Base-by-base conservation (phyloP, 768 basidiomycete species). In the Lactifluus volemus region DNA sequence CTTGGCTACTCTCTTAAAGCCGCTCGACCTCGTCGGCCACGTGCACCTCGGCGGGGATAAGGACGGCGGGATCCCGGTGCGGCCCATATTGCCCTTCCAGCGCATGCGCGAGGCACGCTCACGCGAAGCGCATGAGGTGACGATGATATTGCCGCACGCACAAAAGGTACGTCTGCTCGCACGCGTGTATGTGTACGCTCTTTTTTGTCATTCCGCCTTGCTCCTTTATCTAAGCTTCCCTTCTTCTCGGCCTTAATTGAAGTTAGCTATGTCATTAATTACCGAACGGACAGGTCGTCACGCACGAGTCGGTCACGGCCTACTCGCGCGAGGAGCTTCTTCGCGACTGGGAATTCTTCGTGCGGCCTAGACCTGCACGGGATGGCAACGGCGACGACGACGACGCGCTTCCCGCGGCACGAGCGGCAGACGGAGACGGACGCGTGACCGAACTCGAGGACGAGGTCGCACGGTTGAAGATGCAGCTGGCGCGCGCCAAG, bases 11-110 rank as follows among this genome's bases (percentile, higher is more conserved):
- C 79, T 98, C 74, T 78, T 95, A 52, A 89, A 88, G 66, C 97
- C 96, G 2, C 80, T 84, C 17, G 95, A 98, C 71, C 80, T 98
- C 47, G 78, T 92, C 59, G 90, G 91, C 0, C 91, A 93, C 68
- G 75, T 88, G 60, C 85, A 77, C 61, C 76, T 92, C 44, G 67
- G 71, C 73, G 45, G 69, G 30, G 64, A 68, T 41, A 63, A 71
- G 3, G 73, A 75, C 30, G 86, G 89, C 52, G 72, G 77, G 41
- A 79, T 89, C 54, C 85, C 88, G 15, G 78, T 86, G 19, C 82
- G 80, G 57, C 81, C 85, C 3, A 77, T 92, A 5, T 73, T 78
- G 36, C 77, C 86, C 0, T 90, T 93, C 68, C 88, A 91, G 63
- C 77, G 88, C 53, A 86, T 85, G 74, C 78, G 78, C 56, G 90